Base-by-base conservation (phyloP, 495 filamentous ascomycete genomes). In the Aspergillus hancockii region DNA sequence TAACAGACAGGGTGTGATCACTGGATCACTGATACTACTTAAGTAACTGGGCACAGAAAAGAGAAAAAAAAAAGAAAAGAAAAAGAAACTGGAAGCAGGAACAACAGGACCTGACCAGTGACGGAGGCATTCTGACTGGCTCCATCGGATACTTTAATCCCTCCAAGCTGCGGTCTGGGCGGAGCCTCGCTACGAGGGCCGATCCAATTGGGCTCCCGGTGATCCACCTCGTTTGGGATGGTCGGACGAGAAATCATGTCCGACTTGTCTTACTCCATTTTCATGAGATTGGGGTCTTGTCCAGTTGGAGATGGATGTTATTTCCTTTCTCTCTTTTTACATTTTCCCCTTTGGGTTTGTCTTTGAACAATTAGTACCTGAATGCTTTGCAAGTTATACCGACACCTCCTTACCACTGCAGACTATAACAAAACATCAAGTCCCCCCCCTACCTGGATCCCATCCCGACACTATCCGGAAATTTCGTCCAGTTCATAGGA, bases 111-210 rank as follows among this genome's bases (percentile, higher is more conserved):
- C 54, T 52, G 58, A 8, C 22, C 18, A n/a, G n/a, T n/a, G n/a
- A n/a, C n/a, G n/a, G n/a, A n/a, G n/a, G n/a, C 43, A 58, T n/a
- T 18, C 46, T 58, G 55, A 58, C 55, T 41, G 47, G 49, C 34
- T 49, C 47, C 54, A 58, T 52, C 47, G 63, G 53, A 59, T 67
- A 63, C 57, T 58, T 66, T 66, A 66, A 60, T 66, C 53, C 52
- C 63, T 65, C 55, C 63, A 65, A 65, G 63, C 63, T 65, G 58
- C 62, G 52, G 63, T 61, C 63, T 62, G 54, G 63, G 63, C 63
- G 63, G 63, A 65, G 57, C 63, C 63, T 64, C 62, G 62, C 57
- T 60, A 63, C 46, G 61, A 54, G 40, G 43, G 8, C 46, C 54
- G 40, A 45, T 43, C 62, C 49, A 57, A 64, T 60, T 56, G 54